Evolutionary conservation across 1,284 basidiomycete species (phyloP), one percentile per base, ranked within the genome.

Genomic region (Cystobasidium pallidum): DNA sequence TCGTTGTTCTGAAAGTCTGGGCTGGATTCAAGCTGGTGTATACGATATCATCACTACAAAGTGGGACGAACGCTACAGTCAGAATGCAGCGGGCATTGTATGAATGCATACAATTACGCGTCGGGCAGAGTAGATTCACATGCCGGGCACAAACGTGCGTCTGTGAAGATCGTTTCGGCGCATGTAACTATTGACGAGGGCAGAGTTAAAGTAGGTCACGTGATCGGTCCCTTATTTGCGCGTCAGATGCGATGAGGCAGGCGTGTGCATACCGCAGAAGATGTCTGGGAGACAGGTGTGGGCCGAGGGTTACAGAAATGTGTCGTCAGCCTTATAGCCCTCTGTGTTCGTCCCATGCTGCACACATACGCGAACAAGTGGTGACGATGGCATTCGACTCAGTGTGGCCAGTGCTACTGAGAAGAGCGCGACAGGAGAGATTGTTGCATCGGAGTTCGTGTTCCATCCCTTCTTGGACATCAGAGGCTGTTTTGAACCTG

Each of bases 341-440:
- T 21, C 13, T n/a, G 24, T 15, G n/a, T 36, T 15, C 26, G 11
- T 45, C 57, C 19, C 21, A 34, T 1, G 57, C 19, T 52, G 41
- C 45, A 47, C 24, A 67, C 74, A 32, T 28, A 75, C 72, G 74
- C 28, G 68, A 73, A 43, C 74, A 76, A 15, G 75, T 75, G 10
- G 75, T 76, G 19, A 74, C 75, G 21, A 76, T 73, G 11, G 75
- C 75, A 52, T 73, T 52, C n/a, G 68, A 71, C 24, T 73, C 74
- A 52, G 62, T 64, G 26, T 64, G 62, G 28, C 62, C 47, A 21
- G 63, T 49, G n/a, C 39, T 51, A 28, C 34, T 52, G 34, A 74
- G 54, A 1, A 61, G 64, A 13, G 52, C 36, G 30, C 70, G 41
- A 52, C 70, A 72, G 19, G 58, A 52, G 13, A 66, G 58, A n/a